Percentiles rank a stretch among this genome's conserved stretches.
These are phyloP conservation scores for Xerocomus spinulosus DNA, from an alignment of 768 basidiomycete species.

Conservation along the genomic window DNA sequence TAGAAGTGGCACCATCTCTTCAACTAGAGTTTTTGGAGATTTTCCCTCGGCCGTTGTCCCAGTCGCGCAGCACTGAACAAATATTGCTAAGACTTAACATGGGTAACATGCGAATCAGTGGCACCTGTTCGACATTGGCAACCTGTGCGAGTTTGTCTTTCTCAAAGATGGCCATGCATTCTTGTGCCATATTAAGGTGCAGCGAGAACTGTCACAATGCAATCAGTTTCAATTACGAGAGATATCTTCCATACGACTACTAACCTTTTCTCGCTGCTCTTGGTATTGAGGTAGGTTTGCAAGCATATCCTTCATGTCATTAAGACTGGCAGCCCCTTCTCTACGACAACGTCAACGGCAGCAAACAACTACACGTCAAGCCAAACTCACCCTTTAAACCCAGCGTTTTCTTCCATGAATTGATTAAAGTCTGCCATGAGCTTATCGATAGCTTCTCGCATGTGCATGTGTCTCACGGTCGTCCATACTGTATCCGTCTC, in stretches of 20 bases:
- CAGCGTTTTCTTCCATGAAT: conserved; percentile 91
- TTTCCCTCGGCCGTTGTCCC: conserved; percentile 90
- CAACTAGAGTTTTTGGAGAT: conserved; percentile 89
- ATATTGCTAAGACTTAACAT: background rate
- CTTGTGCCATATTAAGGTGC: conserved; percentile 96
- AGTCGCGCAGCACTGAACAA: conserved; percentile 81
- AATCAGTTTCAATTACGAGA: background rate
- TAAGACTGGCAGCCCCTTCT: conserved; percentile 80
- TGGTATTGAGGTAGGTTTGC: conserved; percentile 92
- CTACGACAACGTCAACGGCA: conserved; percentile 31
- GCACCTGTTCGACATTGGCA: conserved; percentile 87
- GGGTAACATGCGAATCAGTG: background rate
- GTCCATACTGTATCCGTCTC: conserved; percentile 91
- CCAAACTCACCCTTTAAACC: conserved; percentile 74
- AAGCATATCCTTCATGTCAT: conserved; percentile 99
- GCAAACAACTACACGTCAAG: conserved; percentile 2
- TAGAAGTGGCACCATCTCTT: conserved; percentile 97
- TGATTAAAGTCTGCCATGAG: conserved; percentile 94
- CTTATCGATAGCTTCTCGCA: conserved; percentile 97
- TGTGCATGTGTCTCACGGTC: conserved; percentile 93
- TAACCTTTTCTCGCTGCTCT: conserved; percentile 89
- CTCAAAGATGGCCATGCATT: conserved; percentile 94
- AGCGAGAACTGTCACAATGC: conserved; percentile 72
- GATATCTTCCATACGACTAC: conserved; percentile 4
- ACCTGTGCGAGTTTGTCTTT: conserved; percentile 76